Evolutionary conservation across 2,329 filamentous ascomycete species (phyloP).

Genomic region (Botrytis deweyae): DNA sequence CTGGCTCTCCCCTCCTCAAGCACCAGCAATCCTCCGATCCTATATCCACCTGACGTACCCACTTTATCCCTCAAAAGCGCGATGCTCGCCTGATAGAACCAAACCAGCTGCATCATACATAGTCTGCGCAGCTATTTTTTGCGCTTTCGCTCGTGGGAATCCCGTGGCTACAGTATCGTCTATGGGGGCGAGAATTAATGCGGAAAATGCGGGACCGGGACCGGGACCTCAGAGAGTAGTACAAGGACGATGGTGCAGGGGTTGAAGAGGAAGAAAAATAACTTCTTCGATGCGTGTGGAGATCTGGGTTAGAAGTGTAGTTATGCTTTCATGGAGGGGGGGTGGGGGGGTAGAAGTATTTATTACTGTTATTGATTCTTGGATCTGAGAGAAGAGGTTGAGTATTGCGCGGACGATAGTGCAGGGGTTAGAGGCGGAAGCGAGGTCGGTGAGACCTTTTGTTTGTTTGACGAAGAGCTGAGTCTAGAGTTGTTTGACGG

Average conservation of each 20-base stretch:
- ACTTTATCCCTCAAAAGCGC: conserved; percentile 73
- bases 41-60: conserved; percentile 75
- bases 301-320: conserved; percentile 68
- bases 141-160: conserved; percentile 68
- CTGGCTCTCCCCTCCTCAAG: conserved; percentile 72
- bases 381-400: conserved; percentile 76
- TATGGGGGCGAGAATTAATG: conserved; percentile 69
- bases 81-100: conserved; percentile 70
- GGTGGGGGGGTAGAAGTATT: conserved; percentile 60
- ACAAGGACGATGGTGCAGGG: conserved; percentile 26
- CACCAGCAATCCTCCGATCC: conserved; percentile 70
- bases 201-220: conserved; percentile 70
- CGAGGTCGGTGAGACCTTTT: conserved; percentile 36
- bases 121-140: conserved; percentile 75
- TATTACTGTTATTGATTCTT: conserved; percentile 82
- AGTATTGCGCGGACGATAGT: conserved; percentile 68
- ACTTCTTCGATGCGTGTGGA: conserved; percentile 73
- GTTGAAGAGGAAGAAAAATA: conserved; percentile 60
- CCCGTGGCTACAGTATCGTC: conserved; percentile 81
- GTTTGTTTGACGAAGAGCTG: conserved; percentile 45
- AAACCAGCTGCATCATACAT: conserved; percentile 72
- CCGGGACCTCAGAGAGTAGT: conserved; percentile 74
- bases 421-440: conserved; percentile 36
- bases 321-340: conserved; percentile 54
- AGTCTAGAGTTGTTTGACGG: conserved; percentile 64